Base-by-base conservation (phyloP, 495 filamentous ascomycete species). In the Tuber magnatum region DNA sequence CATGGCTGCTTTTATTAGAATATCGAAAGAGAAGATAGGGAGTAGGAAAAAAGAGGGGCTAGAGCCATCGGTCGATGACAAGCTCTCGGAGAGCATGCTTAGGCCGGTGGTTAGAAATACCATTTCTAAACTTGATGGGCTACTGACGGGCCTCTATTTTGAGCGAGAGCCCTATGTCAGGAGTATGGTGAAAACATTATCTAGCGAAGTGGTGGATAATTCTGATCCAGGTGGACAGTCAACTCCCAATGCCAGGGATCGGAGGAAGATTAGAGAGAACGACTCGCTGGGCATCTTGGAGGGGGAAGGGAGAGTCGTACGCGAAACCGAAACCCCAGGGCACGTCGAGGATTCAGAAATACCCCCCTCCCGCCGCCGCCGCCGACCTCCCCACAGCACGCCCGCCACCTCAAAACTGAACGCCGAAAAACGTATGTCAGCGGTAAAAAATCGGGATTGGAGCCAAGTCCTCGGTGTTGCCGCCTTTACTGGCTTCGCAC, bases 401-500 rank as follows among this genome's bases (percentile, higher is more conserved):
- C 73, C 14, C 32, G 16, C 32, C 28, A 20, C 56, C 56, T 65
- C 56, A 41, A 65, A 39, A 43, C 40, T 72, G 39, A 70, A 75
- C 3, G 77, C 44, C 7, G 35, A 20, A 24, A 79, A 79, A 28
- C 77, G 77, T 18, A 65, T 65, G 56, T 35, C 18, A 20, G 28
- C 56, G 1, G 56, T 65, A 65, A 61, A 72, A 51, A 72, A 44
- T 10, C 69, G 77, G 12, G 77, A 79, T 48, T 79, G 77, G 77
- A 79, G 76, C 12, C 77, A 79, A 20, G 56, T 79, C 24, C 69
- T 79, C 2, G 77, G 77, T 1, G 24, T 79, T 18, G 77, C 77
- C 3, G 72, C 77, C 18, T 51, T 79, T 24, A 71, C 61, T 16
- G 76, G 77, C 18, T 79, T 73, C 61, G 72, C 65, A 9, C 61